These are phyloP conservation scores for Centella asiatica DNA, from an alignment of 129 eudicot genomes.

Conservation along the genomic window DNA sequence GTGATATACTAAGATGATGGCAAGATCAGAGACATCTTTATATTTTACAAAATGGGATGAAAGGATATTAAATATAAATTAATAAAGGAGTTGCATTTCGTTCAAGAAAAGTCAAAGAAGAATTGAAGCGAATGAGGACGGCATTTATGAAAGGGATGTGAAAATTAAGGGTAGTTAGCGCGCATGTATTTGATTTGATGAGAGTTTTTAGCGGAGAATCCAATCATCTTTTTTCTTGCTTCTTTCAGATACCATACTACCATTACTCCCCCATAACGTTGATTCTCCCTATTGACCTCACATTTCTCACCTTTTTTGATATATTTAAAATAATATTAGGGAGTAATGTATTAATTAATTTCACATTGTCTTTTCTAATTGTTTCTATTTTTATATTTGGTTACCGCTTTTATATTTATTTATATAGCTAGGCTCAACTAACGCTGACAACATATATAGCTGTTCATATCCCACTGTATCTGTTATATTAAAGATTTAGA, in stretches of 20 bases:
- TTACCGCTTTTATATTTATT: no score
- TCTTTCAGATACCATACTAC: constrained; percentile 1
- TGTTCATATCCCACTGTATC: no score
- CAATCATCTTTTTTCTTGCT: neutral
- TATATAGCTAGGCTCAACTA: no score
- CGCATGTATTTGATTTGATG: neutral
- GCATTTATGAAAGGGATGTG: constrained; percentile 9
- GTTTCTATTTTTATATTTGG: no score
- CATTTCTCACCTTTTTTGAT: no score
- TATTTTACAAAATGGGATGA: neutral
- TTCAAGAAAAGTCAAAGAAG: constrained; percentile 12
- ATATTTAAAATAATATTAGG: no score
- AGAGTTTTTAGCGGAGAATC: constrained; percentile 15
- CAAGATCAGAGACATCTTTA: constrained; percentile 29
- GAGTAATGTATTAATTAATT: no score
- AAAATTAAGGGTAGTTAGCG: constrained; percentile 6
- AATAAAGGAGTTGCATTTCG: neutral
- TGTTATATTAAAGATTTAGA: no score
- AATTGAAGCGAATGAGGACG: constrained; percentile 5
- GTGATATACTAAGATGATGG: constrained; percentile 22
- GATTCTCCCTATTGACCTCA: no score
- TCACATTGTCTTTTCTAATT: no score
- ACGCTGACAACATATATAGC: no score
- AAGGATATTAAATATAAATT: neutral
- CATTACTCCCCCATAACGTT: no score